phyloP scores from a whole-genome alignment of 352 stramenopile species.

The Phytophthora sojae region DNA sequence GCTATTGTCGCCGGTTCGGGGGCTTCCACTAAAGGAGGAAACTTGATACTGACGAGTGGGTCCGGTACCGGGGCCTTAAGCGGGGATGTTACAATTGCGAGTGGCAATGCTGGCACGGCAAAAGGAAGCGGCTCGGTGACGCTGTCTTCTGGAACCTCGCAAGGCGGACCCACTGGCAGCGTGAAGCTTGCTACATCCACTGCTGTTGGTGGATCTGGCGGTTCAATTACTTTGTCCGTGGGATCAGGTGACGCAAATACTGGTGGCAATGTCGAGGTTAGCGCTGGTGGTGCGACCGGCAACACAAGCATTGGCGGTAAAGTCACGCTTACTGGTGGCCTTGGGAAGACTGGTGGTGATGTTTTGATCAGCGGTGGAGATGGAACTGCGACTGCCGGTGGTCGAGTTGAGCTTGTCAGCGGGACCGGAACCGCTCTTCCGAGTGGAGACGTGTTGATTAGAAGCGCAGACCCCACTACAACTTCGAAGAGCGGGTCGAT shows the following conservation, averaged over 20 bases:
- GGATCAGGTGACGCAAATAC: conserved; percentile 17
- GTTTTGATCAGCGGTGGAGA: conserved; percentile 15
- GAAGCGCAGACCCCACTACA: conserved; percentile 21
- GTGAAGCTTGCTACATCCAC: conserved; percentile 34
- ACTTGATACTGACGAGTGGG: conserved; percentile 38
- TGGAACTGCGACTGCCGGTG: conserved; percentile 24
- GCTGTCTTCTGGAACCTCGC: conserved; percentile 33
- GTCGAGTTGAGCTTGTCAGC: conserved; percentile 35
- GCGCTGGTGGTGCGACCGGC: conserved; percentile 30
- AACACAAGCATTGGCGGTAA: conserved; percentile 18
- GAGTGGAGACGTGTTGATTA: conserved; percentile 37
- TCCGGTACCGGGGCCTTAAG: conserved; percentile 29
- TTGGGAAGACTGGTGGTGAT: conserved; percentile 23
- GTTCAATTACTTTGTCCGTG: conserved; percentile 33
- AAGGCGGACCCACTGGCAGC: conserved; percentile 28
- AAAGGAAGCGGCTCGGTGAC: conserved; percentile 30
- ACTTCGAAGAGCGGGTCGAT: conserved; percentile 29
- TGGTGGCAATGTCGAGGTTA: conserved; percentile 25
- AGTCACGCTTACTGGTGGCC: conserved; percentile 10
- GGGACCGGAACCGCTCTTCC: conserved; percentile 25
- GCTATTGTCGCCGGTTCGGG: conserved; percentile 26
- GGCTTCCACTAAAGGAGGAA: conserved; percentile 31
- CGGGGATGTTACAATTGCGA: conserved; percentile 38
- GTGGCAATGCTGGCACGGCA: conserved; percentile 14
- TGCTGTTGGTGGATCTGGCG: conserved; percentile 24